Conservation (phyloP, 345 rosid species). For the Acer yangbiense region DNA sequence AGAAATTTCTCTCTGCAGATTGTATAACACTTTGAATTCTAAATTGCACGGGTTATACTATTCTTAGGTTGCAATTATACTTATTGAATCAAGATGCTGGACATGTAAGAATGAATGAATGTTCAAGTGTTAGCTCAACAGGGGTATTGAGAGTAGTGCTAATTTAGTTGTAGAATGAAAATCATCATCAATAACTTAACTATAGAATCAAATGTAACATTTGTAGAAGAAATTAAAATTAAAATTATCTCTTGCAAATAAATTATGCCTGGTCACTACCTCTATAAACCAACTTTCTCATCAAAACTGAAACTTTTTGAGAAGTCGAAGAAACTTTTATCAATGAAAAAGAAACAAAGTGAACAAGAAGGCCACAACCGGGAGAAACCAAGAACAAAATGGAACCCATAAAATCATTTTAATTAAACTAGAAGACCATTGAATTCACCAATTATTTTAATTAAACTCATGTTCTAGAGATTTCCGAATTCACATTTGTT, state of each 20-base stretch:
- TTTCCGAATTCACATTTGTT: background rate
- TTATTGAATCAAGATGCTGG: background rate
- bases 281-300: background rate
- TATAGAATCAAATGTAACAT: background rate
- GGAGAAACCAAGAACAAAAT: background rate
- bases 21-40: background rate
- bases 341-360: background rate
- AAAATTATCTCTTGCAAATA: background rate
- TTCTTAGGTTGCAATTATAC: background rate
- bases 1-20: background rate
- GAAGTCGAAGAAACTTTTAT: too few species aligned
- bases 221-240: background rate
- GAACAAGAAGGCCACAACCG: background rate
- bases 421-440: background rate
- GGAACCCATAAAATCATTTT: background rate
- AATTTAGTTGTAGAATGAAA: slow-evolving; percentile 1
- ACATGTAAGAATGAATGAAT: background rate
- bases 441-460: background rate
- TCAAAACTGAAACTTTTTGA: background rate
- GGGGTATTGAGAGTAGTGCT: background rate
- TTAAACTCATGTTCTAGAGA: background rate
- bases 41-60: background rate
- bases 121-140: background rate
- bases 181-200: background rate
- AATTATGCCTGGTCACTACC: background rate